Evolutionary conservation across 345 rosid genomes (phyloP), one percentile per base, ranked within the genome.

Genomic region (Eucalyptus coolabah): DNA sequence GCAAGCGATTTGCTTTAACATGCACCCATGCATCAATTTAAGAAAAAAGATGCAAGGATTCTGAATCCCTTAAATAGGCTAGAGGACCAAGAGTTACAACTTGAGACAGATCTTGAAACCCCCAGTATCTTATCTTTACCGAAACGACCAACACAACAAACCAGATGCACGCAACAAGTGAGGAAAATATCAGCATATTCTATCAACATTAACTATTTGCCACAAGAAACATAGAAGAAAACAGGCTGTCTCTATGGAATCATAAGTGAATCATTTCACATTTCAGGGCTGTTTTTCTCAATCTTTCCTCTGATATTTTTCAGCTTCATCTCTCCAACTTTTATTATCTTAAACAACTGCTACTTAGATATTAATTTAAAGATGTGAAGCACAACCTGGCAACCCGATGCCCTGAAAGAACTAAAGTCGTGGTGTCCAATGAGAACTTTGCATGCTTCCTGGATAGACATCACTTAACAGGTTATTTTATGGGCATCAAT

Each of bases 391-490:
- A 92, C 86, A 91, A 94, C 99, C 98, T 96, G 98, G 92, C 99
- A 97, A 93, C 98, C 96, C 90, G 97, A 49, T 88, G 99, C 98
- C 93, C 99, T 93, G 94, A 98, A 98, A 94, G 99, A 97, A 92
- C 98, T 98, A 91, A 98, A 98, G 93, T 98, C 99, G 90, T 96
- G 99, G 89, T 90, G 89, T 50, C 99, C 99, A 91, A 93, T 93
- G 91, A 98, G 98, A 93, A 95, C 91, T 94, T 92, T 95, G 96
- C 99, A 97, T 81, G 99, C 99, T 92, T 95, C 98, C 99, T 98
- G 97, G 90, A 92, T 53, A 85, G 69, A 89, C 86, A 90, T 50
- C 83, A 88, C 87, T 60, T 54, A 72, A 17, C 65, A 18, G 23
- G 30, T 72, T 65, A 72, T 69, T 42, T 87, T 47, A 18, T 30